Evolutionary conservation across 2,329 filamentous ascomycete species (phyloP).

Genomic region (Rutstroemia sp.): DNA sequence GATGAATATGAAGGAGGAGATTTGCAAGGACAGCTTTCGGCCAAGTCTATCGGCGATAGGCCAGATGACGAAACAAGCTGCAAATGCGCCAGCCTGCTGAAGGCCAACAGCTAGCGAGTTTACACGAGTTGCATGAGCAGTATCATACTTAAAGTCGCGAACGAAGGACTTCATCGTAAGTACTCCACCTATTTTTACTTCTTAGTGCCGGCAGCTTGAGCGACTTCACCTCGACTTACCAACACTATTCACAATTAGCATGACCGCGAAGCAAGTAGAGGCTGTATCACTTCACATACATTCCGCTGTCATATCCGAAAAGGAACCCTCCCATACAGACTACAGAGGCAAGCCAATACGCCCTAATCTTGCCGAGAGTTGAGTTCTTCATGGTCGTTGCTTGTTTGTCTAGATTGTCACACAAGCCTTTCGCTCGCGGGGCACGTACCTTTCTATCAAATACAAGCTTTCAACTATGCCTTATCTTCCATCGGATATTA

Average conservation of each 20-base stretch:
- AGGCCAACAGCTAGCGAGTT: slow-evolving; percentile 42
- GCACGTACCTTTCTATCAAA: too few species aligned
- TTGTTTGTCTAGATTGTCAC: too few species aligned
- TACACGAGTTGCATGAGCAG: slow-evolving; percentile 32
- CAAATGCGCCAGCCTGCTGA: slow-evolving; percentile 44
- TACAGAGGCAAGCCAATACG: slow-evolving; percentile 44
- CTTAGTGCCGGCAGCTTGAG: not conserved
- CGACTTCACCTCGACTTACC: not conserved
- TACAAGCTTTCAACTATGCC: not conserved
- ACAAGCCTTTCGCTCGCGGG: too few species aligned
- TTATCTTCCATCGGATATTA: not conserved
- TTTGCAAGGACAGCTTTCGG: slow-evolving; percentile 34
- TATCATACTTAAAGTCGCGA: slow-evolving; percentile 36
- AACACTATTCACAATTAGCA: slow-evolving; percentile 27
- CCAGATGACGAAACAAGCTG: slow-evolving; percentile 42
- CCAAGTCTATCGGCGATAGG: slow-evolving; percentile 39
- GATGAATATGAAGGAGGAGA: slow-evolving; percentile 32
- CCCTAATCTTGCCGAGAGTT: slow-evolving; percentile 34
- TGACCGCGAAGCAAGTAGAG: not conserved
- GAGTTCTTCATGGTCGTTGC: slow-evolving; percentile 16
- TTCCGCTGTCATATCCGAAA: slow-evolving; percentile 38
- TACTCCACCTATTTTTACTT: slow-evolving; percentile 34
- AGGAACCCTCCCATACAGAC: slow-evolving; percentile 45
- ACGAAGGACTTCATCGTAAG: slow-evolving; percentile 38
- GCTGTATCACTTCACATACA: slow-evolving; percentile 23